Evolutionary conservation across 2,329 filamentous ascomycete species (phyloP).

Genomic region (Claviceps pusilla): DNA sequence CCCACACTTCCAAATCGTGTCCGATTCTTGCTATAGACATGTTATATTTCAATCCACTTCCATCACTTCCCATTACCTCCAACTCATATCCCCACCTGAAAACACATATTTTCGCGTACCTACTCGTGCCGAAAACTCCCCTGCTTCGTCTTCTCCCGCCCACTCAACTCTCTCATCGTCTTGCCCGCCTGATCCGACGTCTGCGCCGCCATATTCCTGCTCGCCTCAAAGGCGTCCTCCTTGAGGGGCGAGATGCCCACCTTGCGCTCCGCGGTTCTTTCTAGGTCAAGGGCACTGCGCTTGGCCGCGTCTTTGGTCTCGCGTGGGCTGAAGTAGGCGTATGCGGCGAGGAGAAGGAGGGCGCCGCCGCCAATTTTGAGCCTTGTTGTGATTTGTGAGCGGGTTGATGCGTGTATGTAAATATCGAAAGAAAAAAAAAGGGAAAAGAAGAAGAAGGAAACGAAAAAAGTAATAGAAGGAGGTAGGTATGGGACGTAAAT

Average conservation of each 20-base stretch:
- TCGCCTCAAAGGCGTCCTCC: slow-evolving; percentile 4
- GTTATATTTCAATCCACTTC: too few species aligned
- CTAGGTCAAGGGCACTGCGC: slow-evolving; percentile 5
- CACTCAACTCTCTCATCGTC: slow-evolving; percentile 16
- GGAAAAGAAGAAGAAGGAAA: too few species aligned
- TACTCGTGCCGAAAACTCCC: slow-evolving; percentile 17
- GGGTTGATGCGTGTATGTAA: too few species aligned
- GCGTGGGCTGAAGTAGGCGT: slow-evolving; percentile 14
- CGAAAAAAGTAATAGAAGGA: neutral
- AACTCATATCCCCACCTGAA: too few species aligned
- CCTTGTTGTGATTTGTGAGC: slow-evolving; percentile 7
- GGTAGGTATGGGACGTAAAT: too few species aligned
- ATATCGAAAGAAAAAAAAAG: too few species aligned
- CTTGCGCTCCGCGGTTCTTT: neutral
- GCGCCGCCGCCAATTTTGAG: slow-evolving; percentile 15
- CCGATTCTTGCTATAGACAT: too few species aligned
- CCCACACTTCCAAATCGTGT: too few species aligned
- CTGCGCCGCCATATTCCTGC: neutral
- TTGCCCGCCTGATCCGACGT: slow-evolving; percentile 12
- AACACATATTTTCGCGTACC: too few species aligned
- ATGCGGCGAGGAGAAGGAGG: slow-evolving; percentile 12
- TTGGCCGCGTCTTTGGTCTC: slow-evolving; percentile 5
- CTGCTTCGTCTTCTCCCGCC: slow-evolving; percentile 15
- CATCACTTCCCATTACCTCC: too few species aligned
- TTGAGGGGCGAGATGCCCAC: slow-evolving; percentile 4